Base-by-base conservation (phyloP, 768 basidiomycete species). In the Boletus reticulatus region DNA sequence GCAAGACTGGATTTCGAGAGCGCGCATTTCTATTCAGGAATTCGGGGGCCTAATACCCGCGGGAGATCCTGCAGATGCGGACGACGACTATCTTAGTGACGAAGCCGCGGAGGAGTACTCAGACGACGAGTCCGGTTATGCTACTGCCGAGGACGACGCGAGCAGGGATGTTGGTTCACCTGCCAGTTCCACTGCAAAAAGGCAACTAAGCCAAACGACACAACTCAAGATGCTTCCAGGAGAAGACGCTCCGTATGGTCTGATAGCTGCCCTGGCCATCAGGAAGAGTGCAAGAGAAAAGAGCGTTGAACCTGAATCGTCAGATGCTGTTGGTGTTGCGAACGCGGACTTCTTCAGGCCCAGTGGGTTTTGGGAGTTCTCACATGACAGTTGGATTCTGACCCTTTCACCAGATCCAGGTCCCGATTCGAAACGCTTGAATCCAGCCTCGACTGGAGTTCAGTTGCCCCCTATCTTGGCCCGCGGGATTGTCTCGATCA, bases 1-100 rank as follows among this genome's bases (percentile, higher is more conserved):
- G 43, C 80, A 84, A 59, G 83, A 88, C 56, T 92, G 90, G 90
- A 84, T 92, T 52, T 77, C 84, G 8, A 87, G 84, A 67, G 89
- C 89, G 0, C 80, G 84, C 48, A 81, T 84, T 55, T 85, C 82
- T 37, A 76, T 91, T 45, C 78, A 83, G 53, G 83, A 87, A 52
- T 87, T 89, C 56, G 87, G 83, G 13, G 81, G 78, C 16, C 82
- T 83, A 65, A 84, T 90, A 55, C 84, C 79, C 36, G 79, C 83
- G 57, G 84, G 81, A 31, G 83, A 83, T 48, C 75, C 81, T 76
- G 50, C 70, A 82, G 81, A 82, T 27, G 76, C 78, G 52, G 78
- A 77, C 46, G 58, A 65, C 19, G 7, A 32, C 16, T 52, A 52
- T 53, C 73, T 70, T 19, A 76, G 73, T 19, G 78, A 75, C 6